Evolutionary conservation across 2,329 filamentous ascomycete genomes (phyloP), one percentile per base, ranked within the genome.

Genomic region (Xylariaceae sp.): DNA sequence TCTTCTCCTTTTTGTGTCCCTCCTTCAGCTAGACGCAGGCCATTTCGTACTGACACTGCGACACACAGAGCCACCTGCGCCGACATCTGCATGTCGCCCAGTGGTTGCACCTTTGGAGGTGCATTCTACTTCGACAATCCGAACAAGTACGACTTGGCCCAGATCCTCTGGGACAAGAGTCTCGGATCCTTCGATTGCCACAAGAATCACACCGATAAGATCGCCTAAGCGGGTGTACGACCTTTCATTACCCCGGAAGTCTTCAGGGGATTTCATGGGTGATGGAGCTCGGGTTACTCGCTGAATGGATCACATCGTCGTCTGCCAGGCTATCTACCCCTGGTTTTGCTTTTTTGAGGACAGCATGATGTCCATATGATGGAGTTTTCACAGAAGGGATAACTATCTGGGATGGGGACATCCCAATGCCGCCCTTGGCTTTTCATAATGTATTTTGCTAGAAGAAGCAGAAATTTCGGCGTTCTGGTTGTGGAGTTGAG

Each of bases 31-130:
- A n/a, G 23, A 4, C 23, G 4, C 6, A 42, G 11, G 11, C 2
- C 15, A 51, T 11, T 15, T 0, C 23, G 15, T 23, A 15, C 58
- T 61, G 52, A 60, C 30, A 35, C 34, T n/a, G 17, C 17, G 51
- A 44, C 9, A 50, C 17, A 74, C 60, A 68, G 74, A 6, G 66
- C 67, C 56, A 57, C 68, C 23, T 83, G 81, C 67, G 71, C 71
- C 39, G 72, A 69, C 18, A 72, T 76, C 61, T 83, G 80, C 74
- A 77, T 55, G 3, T 81, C 79, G 51, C 79, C 79, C 2, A 78
- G 76, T 50, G 81, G 80, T 42, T 83, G 81, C 71, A 82, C 80
- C 0, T 75, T 80, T 60, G 81, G 80, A 64, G 80, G 80, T 42
- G 67, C 73, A 6, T 73, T 83, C 53, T 74, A 75, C 65, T 82